Evolutionary conservation across 2,329 filamentous ascomycete genomes (phyloP).

Genomic region (Dactylellina sp.): DNA sequence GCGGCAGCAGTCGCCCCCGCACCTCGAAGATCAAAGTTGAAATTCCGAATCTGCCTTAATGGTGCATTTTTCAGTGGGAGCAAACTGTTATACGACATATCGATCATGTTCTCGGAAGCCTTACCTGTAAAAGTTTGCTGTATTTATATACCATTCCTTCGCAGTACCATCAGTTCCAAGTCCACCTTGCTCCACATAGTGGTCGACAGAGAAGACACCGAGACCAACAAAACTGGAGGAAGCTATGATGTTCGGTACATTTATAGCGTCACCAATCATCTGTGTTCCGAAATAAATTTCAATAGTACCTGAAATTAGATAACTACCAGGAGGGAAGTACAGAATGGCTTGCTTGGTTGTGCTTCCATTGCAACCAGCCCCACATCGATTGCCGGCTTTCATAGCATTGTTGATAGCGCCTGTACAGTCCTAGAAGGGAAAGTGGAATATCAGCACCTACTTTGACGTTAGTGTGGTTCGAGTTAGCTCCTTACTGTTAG

Average conservation of each 20-base stretch:
- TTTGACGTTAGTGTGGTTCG: no score
- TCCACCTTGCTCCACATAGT: constrained; percentile 78
- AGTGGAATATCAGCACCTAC: no score
- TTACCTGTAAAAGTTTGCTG: constrained; percentile 71
- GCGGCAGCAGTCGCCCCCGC: no score
- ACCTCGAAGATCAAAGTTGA: constrained; percentile 66
- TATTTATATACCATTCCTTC: constrained; percentile 66
- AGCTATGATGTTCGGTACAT: constrained; percentile 76
- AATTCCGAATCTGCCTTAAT: constrained; percentile 70
- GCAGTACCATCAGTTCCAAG: constrained; percentile 31
- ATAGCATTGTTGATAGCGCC: constrained; percentile 58
- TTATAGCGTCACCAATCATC: constrained; percentile 62
- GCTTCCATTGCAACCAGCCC: constrained; percentile 43
- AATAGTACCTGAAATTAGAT: constrained; percentile 58
- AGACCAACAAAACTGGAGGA: constrained; percentile 80
- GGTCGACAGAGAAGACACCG: constrained; percentile 87
- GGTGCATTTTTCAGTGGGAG: no score
- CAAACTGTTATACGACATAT: no score
- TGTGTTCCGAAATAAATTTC: constrained; percentile 58
- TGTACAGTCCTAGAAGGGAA: no score
- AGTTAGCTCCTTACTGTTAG: no score
- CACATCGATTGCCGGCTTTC: constrained; percentile 47
- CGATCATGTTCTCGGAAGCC: no score
- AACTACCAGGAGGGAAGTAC: constrained; percentile 61
- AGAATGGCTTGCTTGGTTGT: constrained; percentile 58